phyloP scores from a whole-genome alignment of 1,139 yeast genomes.

The Debaryomyces sp. region DNA sequence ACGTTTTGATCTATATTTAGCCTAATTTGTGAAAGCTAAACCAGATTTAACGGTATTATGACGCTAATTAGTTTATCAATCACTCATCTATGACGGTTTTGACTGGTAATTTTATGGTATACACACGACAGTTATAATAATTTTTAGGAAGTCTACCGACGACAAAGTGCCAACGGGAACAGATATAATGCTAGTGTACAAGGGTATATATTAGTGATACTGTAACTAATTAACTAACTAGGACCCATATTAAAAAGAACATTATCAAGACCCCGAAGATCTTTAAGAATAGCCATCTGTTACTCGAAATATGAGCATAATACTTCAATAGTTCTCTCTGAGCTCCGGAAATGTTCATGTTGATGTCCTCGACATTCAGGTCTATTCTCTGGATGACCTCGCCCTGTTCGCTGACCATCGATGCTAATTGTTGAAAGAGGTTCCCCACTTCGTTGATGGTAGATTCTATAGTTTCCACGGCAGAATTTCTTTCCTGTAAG shows the following conservation, averaged over 20 bases:
- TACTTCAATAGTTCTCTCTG: slow-evolving; percentile 91
- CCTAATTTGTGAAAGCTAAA: slow-evolving; percentile 1
- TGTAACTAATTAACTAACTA: slow-evolving; percentile 53
- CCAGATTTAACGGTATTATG: background rate
- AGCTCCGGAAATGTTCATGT: slow-evolving; percentile 87
- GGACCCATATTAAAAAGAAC: slow-evolving; percentile 77
- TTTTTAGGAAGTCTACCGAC: background rate
- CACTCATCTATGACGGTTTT: background rate
- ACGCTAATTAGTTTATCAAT: background rate
- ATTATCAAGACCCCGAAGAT: slow-evolving; percentile 85
- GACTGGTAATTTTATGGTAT: background rate
- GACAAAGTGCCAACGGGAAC: background rate
- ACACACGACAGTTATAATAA: background rate
- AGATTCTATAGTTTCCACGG: slow-evolving; percentile 93
- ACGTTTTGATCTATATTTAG: background rate
- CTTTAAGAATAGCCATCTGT: slow-evolving; percentile 89
- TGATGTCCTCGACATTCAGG: slow-evolving; percentile 91
- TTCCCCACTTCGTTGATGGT: slow-evolving; percentile 97
- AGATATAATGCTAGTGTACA: background rate
- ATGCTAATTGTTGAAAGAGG: slow-evolving; percentile 89
- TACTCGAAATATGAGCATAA: slow-evolving; percentile 83
- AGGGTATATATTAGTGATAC: slow-evolving; percentile 1
- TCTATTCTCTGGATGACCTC: slow-evolving; percentile 95
- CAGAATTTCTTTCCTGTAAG: slow-evolving; percentile 80
- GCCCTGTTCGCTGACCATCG: slow-evolving; percentile 98